Evolutionary conservation across 164 flowering plant genomes (phyloP), one percentile per base, ranked within the genome.

Genomic region (Magnolia changhungtana): DNA sequence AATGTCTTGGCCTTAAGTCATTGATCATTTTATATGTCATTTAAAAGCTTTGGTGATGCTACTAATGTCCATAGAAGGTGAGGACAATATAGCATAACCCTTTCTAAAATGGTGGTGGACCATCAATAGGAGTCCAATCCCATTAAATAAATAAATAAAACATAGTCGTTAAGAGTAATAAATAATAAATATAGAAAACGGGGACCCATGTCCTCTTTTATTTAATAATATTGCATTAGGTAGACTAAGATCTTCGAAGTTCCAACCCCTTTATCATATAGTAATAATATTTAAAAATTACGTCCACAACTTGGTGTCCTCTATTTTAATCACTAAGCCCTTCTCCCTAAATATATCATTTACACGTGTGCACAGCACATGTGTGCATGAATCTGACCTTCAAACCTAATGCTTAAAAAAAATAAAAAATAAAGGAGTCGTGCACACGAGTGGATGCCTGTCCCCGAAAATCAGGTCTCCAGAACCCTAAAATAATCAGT

Each of bases 361-460:
- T 8, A 73, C 75, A 63, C 75, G 67, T 29, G 75, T 73, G 75
- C 50, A 23, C 31, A 0, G 45, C 66, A 73, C 23, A 29, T 58
- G 50, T 27, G 67, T 37, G 24, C 67, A 63, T 73, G 67, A 20
- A 29, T 61, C 68, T 63, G 3, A 19, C 13, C 8, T 8, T 68
- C 71, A 16, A 29, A 31, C 49, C 20, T 16, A 16, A 27, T 37
- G 13, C 10, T 13, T 66, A 2, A 24, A 21, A 1, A 18, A 31
- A 20, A 71, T n/a, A 8, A 16, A 63, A 29, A 58, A 8, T 37
- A 10, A 10, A 74, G 20, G 69, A 52, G 29, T 65, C 76, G 70
- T 74, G 70, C 76, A 74, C 69, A 74, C 59, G 76, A 63, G 76
- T 74, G 76, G 69, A 74, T 51, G 24, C 64, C 68, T 63, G 76